Base-by-base conservation (phyloP, 75 land plant genomes). In the Pinus tabuliformis region DNA sequence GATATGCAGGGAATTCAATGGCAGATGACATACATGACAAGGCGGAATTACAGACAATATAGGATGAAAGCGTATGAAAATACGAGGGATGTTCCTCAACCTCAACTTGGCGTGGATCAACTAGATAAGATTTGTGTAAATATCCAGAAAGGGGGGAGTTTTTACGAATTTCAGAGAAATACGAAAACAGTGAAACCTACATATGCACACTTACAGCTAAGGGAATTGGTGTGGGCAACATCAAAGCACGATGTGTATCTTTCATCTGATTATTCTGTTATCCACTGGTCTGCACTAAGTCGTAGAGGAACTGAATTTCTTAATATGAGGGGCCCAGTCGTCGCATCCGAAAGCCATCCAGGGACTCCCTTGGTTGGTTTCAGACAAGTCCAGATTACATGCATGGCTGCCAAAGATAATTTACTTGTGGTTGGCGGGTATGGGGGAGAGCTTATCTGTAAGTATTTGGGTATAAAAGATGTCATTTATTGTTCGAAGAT, bases 201-300 rank as follows among this genome's bases (percentile, higher is more conserved):
- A 15, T 83, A 86, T 56, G 82, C 90, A 64, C 95, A 92, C 75
- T 59, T 81, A 63, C 88, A 95, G 98, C 76, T 95, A 61, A 82
- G 98, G 65, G 92, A 95, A 76, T 78, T 95, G 63, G 91, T 95
- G 36, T 95, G 98, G 95, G 93, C 95, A 65, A 90, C 98, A 39
- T 86, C 93, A 74, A 95, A 95, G 65, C 98, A 95, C 75, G 98
- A 95, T 85, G 91, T 95, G 37, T 95, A 95, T 73, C 77, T 90
- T 21, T 90, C 90, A 95, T 89, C 94, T 21, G 76, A 79, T 59
- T 90, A 58, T 75, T 82, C 88, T 21, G 83, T 95, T 49, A 74
- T 85, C 17, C 93, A 95, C 75, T 95, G 93, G 92, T 90, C 92
- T 15, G 79, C 98, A 22, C 33, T 92, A 63, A 79, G 82, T 24